Percentiles rank a stretch among this genome's conserved stretches.
phyloP scores from a whole-genome alignment of 495 filamentous ascomycete species.

The Penicillium silybi region DNA sequence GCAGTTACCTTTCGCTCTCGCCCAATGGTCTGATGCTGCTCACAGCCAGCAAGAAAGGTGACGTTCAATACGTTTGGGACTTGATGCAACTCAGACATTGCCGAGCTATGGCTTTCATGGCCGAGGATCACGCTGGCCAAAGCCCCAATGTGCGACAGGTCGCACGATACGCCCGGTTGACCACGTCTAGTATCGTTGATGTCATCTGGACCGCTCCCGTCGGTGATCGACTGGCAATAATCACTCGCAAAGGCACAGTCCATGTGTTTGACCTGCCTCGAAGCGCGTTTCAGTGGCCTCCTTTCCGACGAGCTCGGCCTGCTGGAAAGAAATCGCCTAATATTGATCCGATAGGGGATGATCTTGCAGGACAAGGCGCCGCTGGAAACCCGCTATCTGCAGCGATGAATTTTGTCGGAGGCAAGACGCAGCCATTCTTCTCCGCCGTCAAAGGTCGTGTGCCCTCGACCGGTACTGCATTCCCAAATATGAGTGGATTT shows the following conservation, averaged over 20 bases:
- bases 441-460: slow-evolving; percentile 52
- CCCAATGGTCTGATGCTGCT: slow-evolving; percentile 80
- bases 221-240: slow-evolving; percentile 75
- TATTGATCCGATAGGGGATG: slow-evolving; percentile 29
- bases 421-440: slow-evolving; percentile 56
- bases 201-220: slow-evolving; percentile 81
- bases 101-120: slow-evolving; percentile 37
- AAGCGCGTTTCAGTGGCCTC: slow-evolving; percentile 84
- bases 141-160: slow-evolving; percentile 68
- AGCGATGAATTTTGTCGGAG: slow-evolving; percentile 53
- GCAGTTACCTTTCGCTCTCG: slow-evolving; percentile 86
- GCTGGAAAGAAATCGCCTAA: slow-evolving; percentile 35
- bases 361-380: slow-evolving; percentile 47
- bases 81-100: slow-evolving; percentile 61
- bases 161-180: slow-evolving; percentile 83
- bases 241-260: slow-evolving; percentile 89
- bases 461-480: slow-evolving; percentile 46
- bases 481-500: slow-evolving; percentile 43
- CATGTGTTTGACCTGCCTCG: slow-evolving; percentile 85
- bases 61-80: slow-evolving; percentile 91
- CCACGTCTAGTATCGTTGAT: slow-evolving; percentile 83
- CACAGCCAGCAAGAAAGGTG: slow-evolving; percentile 87
- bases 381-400: slow-evolving; percentile 61
- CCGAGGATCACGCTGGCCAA: slow-evolving; percentile 30
- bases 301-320: slow-evolving; percentile 60